phyloP scores from a whole-genome alignment of 176 grass and related monocot species.

The sorghum (Sorghum bicolor) region DNA sequence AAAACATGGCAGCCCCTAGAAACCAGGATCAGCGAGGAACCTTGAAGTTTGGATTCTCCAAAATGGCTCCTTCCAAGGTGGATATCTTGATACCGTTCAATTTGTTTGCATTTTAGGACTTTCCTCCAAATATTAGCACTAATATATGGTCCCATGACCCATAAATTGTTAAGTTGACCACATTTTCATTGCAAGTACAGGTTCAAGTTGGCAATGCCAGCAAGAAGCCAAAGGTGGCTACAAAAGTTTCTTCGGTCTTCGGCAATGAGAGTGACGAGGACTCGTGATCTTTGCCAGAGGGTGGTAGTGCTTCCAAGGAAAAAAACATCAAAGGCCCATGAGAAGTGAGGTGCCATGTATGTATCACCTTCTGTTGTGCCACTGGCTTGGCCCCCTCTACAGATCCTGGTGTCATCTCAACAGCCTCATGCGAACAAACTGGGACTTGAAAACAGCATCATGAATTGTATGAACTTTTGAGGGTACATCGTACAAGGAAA shows the following conservation, averaged over 20 bases:
- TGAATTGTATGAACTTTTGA: neutral
- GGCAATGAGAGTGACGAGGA: constrained; percentile 75
- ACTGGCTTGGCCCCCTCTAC: neutral
- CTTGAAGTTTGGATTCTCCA: constrained; percentile 96
- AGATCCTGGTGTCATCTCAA: neutral
- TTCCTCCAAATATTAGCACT: neutral
- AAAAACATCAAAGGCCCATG: neutral
- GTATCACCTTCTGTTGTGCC: neutral
- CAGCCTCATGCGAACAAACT: neutral
- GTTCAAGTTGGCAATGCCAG: constrained; percentile 36
- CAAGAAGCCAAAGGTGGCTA: constrained; percentile 75
- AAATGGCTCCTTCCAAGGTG: constrained; percentile 61
- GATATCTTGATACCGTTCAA: neutral
- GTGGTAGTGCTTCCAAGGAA: neutral
- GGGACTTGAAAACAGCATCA: neutral
- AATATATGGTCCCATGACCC: neutral
- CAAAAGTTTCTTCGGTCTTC: constrained; percentile 72
- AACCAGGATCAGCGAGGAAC: constrained; percentile 71
- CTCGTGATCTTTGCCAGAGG: constrained; percentile 14
- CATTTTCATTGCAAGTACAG: constrained; percentile 29
- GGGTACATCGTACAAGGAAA: neutral
- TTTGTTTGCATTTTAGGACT: neutral
- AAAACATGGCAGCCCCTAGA: constrained; percentile 14
- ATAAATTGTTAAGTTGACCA: neutral
- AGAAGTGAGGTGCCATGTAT: constrained; percentile 16